Evolutionary conservation across 2,329 filamentous ascomycete species (phyloP).

Genomic region (Epichloe hybrida): DNA sequence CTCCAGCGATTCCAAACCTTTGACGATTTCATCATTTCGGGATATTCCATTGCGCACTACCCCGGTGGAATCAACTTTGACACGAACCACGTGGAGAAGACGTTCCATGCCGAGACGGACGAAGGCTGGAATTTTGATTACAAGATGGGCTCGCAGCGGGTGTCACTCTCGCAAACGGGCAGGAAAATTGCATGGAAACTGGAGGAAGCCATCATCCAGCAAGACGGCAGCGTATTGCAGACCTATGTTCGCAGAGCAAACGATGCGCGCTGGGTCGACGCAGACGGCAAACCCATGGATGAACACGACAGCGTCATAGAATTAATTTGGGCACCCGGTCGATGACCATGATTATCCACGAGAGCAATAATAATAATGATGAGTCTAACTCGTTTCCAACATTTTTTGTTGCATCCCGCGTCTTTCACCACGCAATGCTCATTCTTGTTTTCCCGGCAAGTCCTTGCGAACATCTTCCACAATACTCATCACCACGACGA

Average conservation of each 20-base stretch:
- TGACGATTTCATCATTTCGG: constrained; percentile 42
- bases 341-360: no score
- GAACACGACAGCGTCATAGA: constrained; percentile 39
- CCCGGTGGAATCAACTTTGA: constrained; percentile 35
- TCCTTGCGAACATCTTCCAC: no score
- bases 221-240: constrained; percentile 36
- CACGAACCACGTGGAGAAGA: constrained; percentile 35
- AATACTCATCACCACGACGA: no score
- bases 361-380: no score
- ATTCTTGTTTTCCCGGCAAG: no score
- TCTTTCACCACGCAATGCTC: no score
- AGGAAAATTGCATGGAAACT: constrained; percentile 39
- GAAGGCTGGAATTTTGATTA: constrained; percentile 35
- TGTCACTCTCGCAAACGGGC: constrained; percentile 31
- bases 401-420: no score
- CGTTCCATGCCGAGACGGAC: constrained; percentile 33
- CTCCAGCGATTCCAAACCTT: constrained; percentile 41
- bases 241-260: constrained; percentile 37
- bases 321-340: constrained; percentile 36
- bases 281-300: constrained; percentile 31
- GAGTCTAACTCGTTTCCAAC: no score
- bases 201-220: constrained; percentile 29
- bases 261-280: constrained; percentile 37
- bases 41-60: constrained; percentile 46
- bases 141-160: constrained; percentile 33